Evolutionary conservation across 106 monocot genomes (phyloP), one percentile per base, ranked within the genome.

Genomic region (Apostasia shenzhenica): DNA sequence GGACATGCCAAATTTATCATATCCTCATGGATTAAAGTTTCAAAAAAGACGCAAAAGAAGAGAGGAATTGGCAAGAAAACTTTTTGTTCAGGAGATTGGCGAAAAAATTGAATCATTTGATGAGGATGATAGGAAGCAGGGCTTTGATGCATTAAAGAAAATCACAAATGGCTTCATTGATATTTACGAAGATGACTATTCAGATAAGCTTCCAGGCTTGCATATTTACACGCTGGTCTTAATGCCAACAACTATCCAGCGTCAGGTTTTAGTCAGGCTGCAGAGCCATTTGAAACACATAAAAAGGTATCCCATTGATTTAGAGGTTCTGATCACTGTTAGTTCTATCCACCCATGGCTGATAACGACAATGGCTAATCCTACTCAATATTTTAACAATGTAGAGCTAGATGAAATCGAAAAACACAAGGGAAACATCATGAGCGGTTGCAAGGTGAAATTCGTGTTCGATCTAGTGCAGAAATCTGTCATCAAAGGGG

Each of bases 271-370:
- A 51, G 26, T 46, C 44, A 84, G 80, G 57, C 13, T 91, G 7
- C 78, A 82, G 38, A 77, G 50, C 54, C 68, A 72, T 0, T 46
- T 70, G 56, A 54, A 45, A 2, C 51, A 65, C 2, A 4, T 14
- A 4, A 70, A 66, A 45, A 75, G 84, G 45, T 79, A 62, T 53
- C 73, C 79, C 40, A 73, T 83, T 54, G 87, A 77, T 46, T 14
- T 84, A 2, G 83, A 91, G 73, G 54, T 81, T 48, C 75, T 86
- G 2, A 77, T 86, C 11, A 78, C 81, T 44, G 64, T 91, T 63
- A 78, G 76, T 8, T 78, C 86, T 2, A 84, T 91, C 56, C 90
- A 91, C 67, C 90, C 86, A 47, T 86, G 76, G 68, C 67, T 91
- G 67, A 75, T 86, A 59, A 81, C 50, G 49, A 71, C 78, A 41